Base-by-base conservation (phyloP, 768 basidiomycete species). In the Boletus vermiculosoides region DNA sequence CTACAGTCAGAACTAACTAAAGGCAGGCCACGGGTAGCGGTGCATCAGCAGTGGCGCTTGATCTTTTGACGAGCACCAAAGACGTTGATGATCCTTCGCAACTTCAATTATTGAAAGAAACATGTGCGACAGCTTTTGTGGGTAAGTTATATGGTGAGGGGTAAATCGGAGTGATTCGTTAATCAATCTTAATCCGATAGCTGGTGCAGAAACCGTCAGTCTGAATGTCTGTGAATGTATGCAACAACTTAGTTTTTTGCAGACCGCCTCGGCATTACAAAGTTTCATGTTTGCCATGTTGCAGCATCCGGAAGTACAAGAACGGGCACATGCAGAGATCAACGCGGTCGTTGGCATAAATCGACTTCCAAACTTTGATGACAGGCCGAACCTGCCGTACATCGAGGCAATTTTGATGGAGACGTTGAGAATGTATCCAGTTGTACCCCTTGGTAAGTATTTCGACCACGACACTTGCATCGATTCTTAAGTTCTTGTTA, bases 211-310 rank as follows among this genome's bases (percentile, higher is more conserved):
- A 46, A 60, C 67, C 0, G 63, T 62, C 8, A 39, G 67, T 59
- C 5, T 20, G 4, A 28, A 20, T 23, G 2, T 4, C 1, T 45
- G 2, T 28, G n/a, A 13, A 20, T 33, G 30, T 6, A 10, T 54
- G 11, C 56, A 16, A 45, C 7, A 33, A 16, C 31, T 57, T 23
- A 47, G 3, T 34, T 15, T 55, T 48, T 50, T 11, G 18, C 25
- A 63, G 60, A 52, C 55, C 4, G 18, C 47, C 1, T 41, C 68
- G 1, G 58, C 54, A 13, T 36, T 62, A 37, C 56, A 55, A 23
- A 54, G 40, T 2, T 74, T 77, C 53, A 58, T 74, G 55, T 60
- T 74, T n/a, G 68, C 66, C 12, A 76, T 76, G 68, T 33, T 68
- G 9, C 55, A 56, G 11, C 45, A 72, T 50, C 74, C 74, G 1